Base-by-base conservation (phyloP, 257 asterid genomes). In the Fraxinus excelsior region DNA sequence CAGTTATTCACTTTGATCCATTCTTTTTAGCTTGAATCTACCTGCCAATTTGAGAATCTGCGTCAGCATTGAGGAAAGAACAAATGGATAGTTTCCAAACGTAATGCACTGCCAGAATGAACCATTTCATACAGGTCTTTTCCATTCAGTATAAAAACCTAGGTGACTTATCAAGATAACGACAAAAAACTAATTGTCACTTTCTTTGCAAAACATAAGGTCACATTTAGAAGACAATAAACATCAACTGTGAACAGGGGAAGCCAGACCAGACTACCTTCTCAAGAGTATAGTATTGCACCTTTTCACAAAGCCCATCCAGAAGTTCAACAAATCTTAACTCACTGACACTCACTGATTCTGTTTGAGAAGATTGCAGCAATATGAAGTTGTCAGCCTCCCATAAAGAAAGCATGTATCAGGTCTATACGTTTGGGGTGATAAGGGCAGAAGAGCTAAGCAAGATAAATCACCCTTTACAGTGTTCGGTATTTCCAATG, bases 241-340 rank as follows among this genome's bases (percentile, higher is more conserved):
- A 58, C 66, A 58, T 56, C 7, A 56, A 56, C 66, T 56, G 21
- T 4, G 40, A 81, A 74, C 42, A 65, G 70, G 78, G 32, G 76
- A 68, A 76, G 56, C 14, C 49, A 9, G 74, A 31, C 9, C 40
- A 12, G 72, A 31, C 72, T 83, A 91, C 99, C 99, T 92, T 89
- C 87, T 95, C 96, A 76, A 93, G 94, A 71, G 97, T 93, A 82
- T 95, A 95, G 74, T 92, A 98, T 84, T 95, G 97, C 99, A 95
- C 91, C 84, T 89, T 95, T 62, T 95, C 99, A 67, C 99, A 94
- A 49, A 95, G 96, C 60, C 93, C 97, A 81, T 95, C 99, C 67
- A 95, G 88, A 78, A 92, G 98, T 70, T 95, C 96, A 77, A 92
- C 96, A 38, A 93, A 91, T 85, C 99, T 86, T 74, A 93, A 88